Evolutionary conservation across 768 basidiomycete genomes (phyloP), one percentile per base, ranked within the genome.

Genomic region (Macrocybe gigantea): DNA sequence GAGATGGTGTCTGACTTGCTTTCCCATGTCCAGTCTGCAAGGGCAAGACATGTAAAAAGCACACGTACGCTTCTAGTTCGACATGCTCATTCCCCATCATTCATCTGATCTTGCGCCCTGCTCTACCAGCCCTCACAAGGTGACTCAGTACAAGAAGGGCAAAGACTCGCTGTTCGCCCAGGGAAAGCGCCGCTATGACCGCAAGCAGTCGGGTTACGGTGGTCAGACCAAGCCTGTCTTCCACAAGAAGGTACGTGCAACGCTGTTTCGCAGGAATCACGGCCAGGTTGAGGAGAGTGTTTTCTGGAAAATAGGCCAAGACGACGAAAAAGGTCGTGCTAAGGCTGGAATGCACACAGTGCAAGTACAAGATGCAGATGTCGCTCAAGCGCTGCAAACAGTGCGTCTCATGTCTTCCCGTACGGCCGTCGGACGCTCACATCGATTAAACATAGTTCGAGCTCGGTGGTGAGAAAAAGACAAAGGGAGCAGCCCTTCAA

Each of bases 181-280:
- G 76, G 96, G 96, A 76, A 98, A 99, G 85, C 89, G 96, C 63
- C 93, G 96, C 77, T 98, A 99, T 75, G 96, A 98, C 78, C 87
- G 95, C 64, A 95, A 96, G 82, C 93, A 90, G 71, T 87, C 86
- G 56, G 90, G 95, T 73, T 98, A 97, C 75, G 95, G 95, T 88
- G 95, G 95, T 75, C 95, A 99, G 80, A 99, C 95, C 51, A 99
- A 99, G 78, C 95, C 95, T 52, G 94, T 99, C 73, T 99, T 99
- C 88, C 96, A 99, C 89, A 99, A 99, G 81, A 98, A 96, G 86
- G 93, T 84, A 56, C 60, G 65, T 40, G 7, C 22, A 7, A 12
- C 29, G 11, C 32, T 3, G 9, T 4, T 22, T 22, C 22, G 22
- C 4, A 22, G 22, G 22, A 22, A 22, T 22, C 4, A 22, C 22